Percentiles rank a stretch among this genome's conserved stretches.
Conservation (phyloP, 2,329 filamentous ascomycete genomes). For the Nigrograna mackinnonii region DNA sequence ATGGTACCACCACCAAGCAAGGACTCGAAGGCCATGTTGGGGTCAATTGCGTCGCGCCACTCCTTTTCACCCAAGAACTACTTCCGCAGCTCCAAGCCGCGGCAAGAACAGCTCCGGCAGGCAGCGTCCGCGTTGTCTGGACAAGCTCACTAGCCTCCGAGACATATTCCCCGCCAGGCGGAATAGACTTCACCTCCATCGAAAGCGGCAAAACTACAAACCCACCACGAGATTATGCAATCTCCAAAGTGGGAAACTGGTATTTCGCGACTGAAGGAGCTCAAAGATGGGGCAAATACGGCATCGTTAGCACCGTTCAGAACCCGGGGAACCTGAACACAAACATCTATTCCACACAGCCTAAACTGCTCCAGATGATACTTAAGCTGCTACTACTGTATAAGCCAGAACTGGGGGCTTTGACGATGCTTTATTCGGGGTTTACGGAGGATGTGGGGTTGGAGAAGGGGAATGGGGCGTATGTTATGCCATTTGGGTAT, state of each 20-base stretch:
- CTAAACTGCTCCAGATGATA: conserved; percentile 1
- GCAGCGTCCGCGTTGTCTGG: conserved; percentile 26
- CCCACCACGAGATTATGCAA: conserved; percentile 12
- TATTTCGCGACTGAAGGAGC: conserved; percentile 15
- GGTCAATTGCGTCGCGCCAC: conserved; percentile 39
- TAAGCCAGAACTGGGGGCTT: conserved; percentile 5
- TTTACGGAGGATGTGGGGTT: conserved; percentile 7
- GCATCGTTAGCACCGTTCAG: conserved; percentile 17
- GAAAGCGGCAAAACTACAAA: background rate
- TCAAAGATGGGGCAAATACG: conserved; percentile 7
- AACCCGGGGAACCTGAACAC: conserved; percentile 48
- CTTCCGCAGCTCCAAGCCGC: conserved; percentile 30
- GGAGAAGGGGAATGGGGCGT: conserved; percentile 2
- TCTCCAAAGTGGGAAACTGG: conserved; percentile 15
- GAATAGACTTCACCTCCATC: conserved; percentile 10
- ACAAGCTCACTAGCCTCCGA: conserved; percentile 13
- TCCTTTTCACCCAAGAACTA: conserved; percentile 38
- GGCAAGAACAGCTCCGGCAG: conserved; percentile 13
- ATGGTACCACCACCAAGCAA: conserved; percentile 13
- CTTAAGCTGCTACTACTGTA: conserved; percentile 8
- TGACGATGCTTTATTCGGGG: conserved; percentile 10
- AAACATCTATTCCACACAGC: conserved; percentile 7
- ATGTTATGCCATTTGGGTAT: conserved; percentile 3
- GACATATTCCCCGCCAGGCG: conserved; percentile 4
- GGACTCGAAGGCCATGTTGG: conserved; percentile 41